phyloP scores from a whole-genome alignment of 805 yeast genomes.

The Grigorovia jiainica region DNA sequence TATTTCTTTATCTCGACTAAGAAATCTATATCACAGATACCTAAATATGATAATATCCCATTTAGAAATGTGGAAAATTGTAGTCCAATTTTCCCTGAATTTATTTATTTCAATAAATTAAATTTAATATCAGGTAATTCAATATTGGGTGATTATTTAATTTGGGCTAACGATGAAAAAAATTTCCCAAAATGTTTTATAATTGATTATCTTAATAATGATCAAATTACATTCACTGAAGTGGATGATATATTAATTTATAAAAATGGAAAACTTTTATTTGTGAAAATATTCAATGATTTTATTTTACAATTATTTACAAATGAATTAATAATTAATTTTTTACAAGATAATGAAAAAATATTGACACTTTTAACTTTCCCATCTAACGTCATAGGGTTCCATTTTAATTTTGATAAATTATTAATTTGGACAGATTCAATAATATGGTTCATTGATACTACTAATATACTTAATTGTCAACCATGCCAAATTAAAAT shows the following conservation, averaged over 20 bases:
- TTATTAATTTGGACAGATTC: background rate
- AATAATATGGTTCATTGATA: background rate
- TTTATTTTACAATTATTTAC: background rate
- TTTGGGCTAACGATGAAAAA: background rate
- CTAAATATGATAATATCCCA: background rate
- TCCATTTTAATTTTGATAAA: background rate
- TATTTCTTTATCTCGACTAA: background rate
- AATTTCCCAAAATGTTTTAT: background rate
- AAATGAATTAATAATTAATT: background rate
- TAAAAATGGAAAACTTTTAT: background rate
- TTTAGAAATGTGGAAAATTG: background rate
- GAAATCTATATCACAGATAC: background rate
- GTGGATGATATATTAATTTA: background rate
- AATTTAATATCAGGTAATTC: background rate
- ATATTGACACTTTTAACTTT: background rate
- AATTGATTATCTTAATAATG: background rate
- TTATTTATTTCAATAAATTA: background rate
- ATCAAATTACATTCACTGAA: background rate
- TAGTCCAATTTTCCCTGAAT: background rate
- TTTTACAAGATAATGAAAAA: too few species aligned
- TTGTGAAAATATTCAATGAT: background rate
- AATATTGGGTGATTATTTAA: background rate
- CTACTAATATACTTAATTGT: background rate
- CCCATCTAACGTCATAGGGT: background rate
- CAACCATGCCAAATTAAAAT: background rate